A percentile compares a stretch with the other conserved stretches of the same genome.
phyloP scores from a whole-genome alignment of 1,284 basidiomycete species.

The Ceratobasidium sp. region DNA sequence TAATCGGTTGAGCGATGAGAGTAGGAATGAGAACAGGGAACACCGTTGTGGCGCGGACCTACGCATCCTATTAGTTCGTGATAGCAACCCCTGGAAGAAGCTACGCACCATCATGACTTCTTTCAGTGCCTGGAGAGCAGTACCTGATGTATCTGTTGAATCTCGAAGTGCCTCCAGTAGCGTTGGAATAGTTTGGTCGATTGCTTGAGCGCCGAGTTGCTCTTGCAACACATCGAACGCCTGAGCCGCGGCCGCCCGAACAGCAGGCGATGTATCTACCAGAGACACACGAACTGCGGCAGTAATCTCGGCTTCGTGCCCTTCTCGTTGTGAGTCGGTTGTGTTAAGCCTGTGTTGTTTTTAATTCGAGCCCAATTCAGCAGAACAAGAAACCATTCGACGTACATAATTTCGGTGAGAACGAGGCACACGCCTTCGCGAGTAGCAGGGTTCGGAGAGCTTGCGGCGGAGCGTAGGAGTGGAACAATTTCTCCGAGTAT shows the following conservation, averaged over 20 bases:
- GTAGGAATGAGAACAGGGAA: conserved; percentile 99
- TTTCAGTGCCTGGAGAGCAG: conserved; percentile 90
- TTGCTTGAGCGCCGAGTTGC: conserved; percentile 86
- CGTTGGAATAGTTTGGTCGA: conserved; percentile 97
- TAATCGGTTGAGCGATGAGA: conserved; percentile 88
- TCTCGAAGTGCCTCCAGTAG: conserved; percentile 91
- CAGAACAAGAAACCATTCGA: background rate
- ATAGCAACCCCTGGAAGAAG: conserved; percentile 3
- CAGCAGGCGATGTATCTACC: conserved; percentile 86
- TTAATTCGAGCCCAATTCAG: conserved; percentile 3
- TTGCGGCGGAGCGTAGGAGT: conserved; percentile 74
- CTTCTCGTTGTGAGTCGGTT: conserved; percentile 85
- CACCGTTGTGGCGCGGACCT: conserved; percentile 91
- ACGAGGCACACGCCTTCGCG: conserved; percentile 90
- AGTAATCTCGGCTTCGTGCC: conserved; percentile 91
- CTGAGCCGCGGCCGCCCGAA: conserved; percentile 91
- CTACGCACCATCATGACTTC: conserved; percentile 90
- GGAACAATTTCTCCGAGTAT: conserved; percentile 86
- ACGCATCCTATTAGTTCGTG: conserved; percentile 35
- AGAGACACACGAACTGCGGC: conserved; percentile 83
- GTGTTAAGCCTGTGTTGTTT: conserved; percentile 72
- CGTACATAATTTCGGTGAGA: conserved; percentile 85
- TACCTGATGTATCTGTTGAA: conserved; percentile 89
- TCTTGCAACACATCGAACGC: conserved; percentile 96
- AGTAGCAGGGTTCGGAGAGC: conserved; percentile 74